Percentiles rank a stretch among this genome's conserved stretches.
Evolutionary conservation across 2,329 filamentous ascomycete species (phyloP).

Genomic region (Claviceps maximensis): DNA sequence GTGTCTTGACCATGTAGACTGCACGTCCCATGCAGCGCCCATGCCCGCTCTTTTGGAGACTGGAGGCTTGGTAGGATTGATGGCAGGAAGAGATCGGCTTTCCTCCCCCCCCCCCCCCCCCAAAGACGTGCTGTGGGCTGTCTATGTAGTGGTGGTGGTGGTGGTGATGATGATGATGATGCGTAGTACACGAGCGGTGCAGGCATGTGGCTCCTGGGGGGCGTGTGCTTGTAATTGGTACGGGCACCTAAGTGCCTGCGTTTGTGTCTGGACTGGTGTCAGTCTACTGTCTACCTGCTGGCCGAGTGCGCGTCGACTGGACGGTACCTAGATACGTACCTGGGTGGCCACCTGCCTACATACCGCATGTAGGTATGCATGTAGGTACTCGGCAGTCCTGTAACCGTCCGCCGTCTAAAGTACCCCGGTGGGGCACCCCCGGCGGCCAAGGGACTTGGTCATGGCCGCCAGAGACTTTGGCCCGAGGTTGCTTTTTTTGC

Average conservation of each 20-base stretch:
- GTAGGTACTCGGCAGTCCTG: neutral
- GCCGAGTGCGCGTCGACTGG: too few relatives aligned
- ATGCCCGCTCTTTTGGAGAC: slow-evolving; percentile 2
- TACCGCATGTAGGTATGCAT: too few relatives aligned
- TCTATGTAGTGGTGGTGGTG: neutral
- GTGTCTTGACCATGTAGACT: neutral
- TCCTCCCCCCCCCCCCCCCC: neutral
- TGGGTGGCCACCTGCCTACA: too few relatives aligned
- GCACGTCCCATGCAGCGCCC: neutral
- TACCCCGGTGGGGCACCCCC: neutral
- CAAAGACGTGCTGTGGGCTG: neutral
- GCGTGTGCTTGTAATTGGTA: neutral
- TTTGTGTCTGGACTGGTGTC: neutral
- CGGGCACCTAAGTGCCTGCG: neutral
- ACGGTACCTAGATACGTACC: neutral
- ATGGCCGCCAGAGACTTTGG: neutral
- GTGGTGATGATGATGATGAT: neutral
- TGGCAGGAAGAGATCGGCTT: slow-evolving; percentile 1
- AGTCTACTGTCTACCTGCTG: too few relatives aligned
- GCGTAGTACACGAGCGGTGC: slow-evolving; percentile 2
- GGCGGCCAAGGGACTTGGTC: neutral
- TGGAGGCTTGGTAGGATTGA: neutral
- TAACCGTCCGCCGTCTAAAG: neutral
- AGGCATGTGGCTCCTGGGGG: slow-evolving; percentile 1
- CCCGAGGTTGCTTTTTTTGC: neutral